Evolutionary conservation across 129 eudicot species (phyloP).

Genomic region (Arctium minus): DNA sequence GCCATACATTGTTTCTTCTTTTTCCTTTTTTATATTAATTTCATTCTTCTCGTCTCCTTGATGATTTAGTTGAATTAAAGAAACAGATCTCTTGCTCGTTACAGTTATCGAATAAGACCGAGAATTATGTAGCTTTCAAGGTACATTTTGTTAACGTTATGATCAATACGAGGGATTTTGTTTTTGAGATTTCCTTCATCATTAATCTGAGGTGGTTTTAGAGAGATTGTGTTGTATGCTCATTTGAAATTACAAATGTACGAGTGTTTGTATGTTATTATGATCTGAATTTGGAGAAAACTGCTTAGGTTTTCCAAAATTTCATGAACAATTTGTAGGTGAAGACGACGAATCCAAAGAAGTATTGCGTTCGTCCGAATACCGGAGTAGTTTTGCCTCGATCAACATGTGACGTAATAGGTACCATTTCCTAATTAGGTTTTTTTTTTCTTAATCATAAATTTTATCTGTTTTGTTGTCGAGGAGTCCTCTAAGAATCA

Average conservation of each 20-base stretch:
- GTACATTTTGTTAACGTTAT: slow-evolving; percentile 8
- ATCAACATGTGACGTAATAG: slow-evolving; percentile 63
- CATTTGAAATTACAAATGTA: background rate
- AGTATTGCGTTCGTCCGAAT: slow-evolving; percentile 84
- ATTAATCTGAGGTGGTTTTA: background rate
- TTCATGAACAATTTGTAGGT: slow-evolving; percentile 41
- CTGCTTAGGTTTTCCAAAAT: background rate
- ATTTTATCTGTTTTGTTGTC: background rate
- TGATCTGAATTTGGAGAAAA: slow-evolving; percentile 12
- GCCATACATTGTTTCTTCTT: background rate
- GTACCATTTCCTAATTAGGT: slow-evolving; percentile 20
- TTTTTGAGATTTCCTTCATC: background rate
- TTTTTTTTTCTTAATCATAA: background rate
- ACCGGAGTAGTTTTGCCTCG: slow-evolving; percentile 69
- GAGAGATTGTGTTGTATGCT: background rate
- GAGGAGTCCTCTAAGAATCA: background rate
- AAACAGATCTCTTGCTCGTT: slow-evolving; percentile 80
- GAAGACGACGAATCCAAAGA: slow-evolving; percentile 90
- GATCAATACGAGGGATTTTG: background rate
- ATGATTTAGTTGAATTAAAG: slow-evolving; percentile 59
- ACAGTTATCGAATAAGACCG: slow-evolving; percentile 56
- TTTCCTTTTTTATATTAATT: background rate
- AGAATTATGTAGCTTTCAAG: slow-evolving; percentile 78
- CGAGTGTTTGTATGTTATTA: background rate
- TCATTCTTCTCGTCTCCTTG: background rate